phyloP scores from a whole-genome alignment of 2,329 filamentous ascomycete genomes.

The Trichoderma endophyticum region DNA sequence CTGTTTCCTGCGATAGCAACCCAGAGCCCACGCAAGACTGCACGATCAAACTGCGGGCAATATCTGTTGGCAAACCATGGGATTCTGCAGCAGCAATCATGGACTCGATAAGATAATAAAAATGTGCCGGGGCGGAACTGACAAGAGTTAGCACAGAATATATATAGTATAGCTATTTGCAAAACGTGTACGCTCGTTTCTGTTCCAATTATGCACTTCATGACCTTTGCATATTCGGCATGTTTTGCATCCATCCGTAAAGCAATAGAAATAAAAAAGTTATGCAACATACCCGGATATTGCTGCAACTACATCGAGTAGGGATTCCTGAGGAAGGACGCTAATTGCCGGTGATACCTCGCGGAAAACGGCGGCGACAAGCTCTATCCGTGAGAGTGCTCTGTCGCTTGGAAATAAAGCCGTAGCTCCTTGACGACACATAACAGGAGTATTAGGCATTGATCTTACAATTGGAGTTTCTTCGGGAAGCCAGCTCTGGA shows the following conservation, averaged over 20 bases:
- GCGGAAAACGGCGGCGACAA: slow-evolving; percentile 1
- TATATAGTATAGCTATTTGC: background rate
- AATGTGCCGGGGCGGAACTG: slow-evolving; percentile 9
- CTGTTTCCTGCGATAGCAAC: background rate
- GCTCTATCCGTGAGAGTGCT: slow-evolving; percentile 6
- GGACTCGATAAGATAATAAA: slow-evolving; percentile 8
- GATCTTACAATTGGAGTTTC: slow-evolving; percentile 10
- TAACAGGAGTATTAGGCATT: slow-evolving; percentile 9
- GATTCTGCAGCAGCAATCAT: background rate
- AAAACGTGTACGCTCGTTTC: background rate
- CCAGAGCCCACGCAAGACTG: slow-evolving; percentile 11
- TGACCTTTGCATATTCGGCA: too few species aligned
- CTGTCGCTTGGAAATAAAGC: slow-evolving; percentile 1
- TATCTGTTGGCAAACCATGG: background rate
- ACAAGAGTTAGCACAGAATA: background rate
- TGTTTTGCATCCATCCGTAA: background rate
- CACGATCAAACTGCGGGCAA: background rate
- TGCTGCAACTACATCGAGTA: slow-evolving; percentile 4
- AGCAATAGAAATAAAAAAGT: background rate
- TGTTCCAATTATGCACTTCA: background rate
- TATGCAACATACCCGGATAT: slow-evolving; percentile 3
- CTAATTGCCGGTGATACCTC: background rate
- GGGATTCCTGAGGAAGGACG: background rate
- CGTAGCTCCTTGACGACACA: slow-evolving; percentile 7
- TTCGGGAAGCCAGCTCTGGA: slow-evolving; percentile 5